Conservation (phyloP, 257 asterid genomes). For the Fraxinus americana region DNA sequence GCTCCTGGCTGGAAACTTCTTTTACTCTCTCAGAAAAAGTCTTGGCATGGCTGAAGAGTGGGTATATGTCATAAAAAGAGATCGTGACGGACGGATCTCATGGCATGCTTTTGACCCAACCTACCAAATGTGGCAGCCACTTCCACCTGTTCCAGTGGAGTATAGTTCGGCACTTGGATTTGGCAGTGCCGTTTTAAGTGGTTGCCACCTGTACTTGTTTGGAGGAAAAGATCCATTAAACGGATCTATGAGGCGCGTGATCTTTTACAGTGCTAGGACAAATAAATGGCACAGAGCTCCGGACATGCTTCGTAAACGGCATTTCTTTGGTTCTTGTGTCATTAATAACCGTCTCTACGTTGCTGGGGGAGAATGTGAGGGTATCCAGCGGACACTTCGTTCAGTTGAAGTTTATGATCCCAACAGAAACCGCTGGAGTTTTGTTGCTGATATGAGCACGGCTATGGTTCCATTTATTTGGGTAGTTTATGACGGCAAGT, state of each 20-base stretch:
- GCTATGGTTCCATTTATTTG: slow-evolving; percentile 76
- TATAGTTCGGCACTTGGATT: slow-evolving; percentile 58
- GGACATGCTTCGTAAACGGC: slow-evolving; percentile 62
- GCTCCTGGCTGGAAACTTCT: slow-evolving; percentile 61
- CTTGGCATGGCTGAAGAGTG: slow-evolving; percentile 74
- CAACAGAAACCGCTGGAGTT: slow-evolving; percentile 59
- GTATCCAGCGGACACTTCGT: slow-evolving; percentile 55
- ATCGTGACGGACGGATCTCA: slow-evolving; percentile 57
- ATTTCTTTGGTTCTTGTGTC: slow-evolving; percentile 63
- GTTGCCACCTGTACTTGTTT: slow-evolving; percentile 60
- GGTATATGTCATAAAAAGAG: slow-evolving; percentile 61
- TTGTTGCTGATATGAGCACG: slow-evolving; percentile 62
- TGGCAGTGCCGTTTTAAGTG: slow-evolving; percentile 69
- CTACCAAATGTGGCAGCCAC: slow-evolving; percentile 66
- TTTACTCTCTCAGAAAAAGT: slow-evolving; percentile 55
- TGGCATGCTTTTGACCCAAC: slow-evolving; percentile 72
- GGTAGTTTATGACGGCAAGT: slow-evolving; percentile 53
- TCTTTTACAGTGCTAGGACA: slow-evolving; percentile 62
- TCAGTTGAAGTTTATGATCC: slow-evolving; percentile 66
- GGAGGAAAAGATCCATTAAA: slow-evolving; percentile 60
- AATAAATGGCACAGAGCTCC: slow-evolving; percentile 72
- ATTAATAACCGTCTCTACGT: slow-evolving; percentile 64
- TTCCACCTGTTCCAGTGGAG: slow-evolving; percentile 61
- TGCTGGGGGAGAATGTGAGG: slow-evolving; percentile 73
- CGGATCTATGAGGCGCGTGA: slow-evolving; percentile 67